These are phyloP conservation scores for Cordyceps fumosorosea DNA, from an alignment of 2,329 filamentous ascomycete species.

Conservation along the genomic window DNA sequence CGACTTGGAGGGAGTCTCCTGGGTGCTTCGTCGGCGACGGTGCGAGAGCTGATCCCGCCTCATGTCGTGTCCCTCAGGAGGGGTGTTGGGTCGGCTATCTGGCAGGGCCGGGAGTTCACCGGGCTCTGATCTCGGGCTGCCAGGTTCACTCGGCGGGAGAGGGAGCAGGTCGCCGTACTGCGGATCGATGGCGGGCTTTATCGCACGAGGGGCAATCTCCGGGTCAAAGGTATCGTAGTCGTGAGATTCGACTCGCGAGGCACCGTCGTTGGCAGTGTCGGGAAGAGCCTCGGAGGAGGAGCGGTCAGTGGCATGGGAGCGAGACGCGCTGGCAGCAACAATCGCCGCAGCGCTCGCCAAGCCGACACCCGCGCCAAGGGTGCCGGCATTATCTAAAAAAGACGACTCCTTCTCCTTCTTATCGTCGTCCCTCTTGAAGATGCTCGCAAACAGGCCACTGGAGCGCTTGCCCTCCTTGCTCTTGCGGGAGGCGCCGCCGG, in stretches of 20 bases:
- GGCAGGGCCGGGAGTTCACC: constrained; percentile 45
- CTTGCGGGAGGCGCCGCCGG: constrained; percentile 25
- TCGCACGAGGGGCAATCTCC: constrained; percentile 49
- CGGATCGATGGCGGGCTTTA: constrained; percentile 61
- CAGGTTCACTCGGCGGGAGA: constrained; percentile 53
- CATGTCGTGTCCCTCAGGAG: constrained; percentile 40
- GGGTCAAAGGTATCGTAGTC: constrained; percentile 41
- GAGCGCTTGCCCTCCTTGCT: constrained; percentile 34
- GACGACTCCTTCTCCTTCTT: constrained; percentile 43
- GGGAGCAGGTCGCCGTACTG: constrained; percentile 59
- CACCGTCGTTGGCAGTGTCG: constrained; percentile 17
- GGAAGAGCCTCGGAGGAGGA: constrained; percentile 16
- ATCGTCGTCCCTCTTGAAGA: constrained; percentile 37
- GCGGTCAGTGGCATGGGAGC: constrained; percentile 26
- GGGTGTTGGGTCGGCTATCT: constrained; percentile 53
- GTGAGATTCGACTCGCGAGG: constrained; percentile 4
- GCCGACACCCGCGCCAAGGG: constrained; percentile 64
- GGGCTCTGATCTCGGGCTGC: constrained; percentile 33
- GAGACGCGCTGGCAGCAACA: constrained; percentile 32
- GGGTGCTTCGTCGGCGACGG: constrained; percentile 41
- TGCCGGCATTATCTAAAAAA: constrained; percentile 70
- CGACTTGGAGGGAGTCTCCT: constrained; percentile 42
- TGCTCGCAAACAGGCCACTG: constrained; percentile 41
- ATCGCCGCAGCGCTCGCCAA: constrained; percentile 44
- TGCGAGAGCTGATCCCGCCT: constrained; percentile 36